Evolutionary conservation across 345 rosid species (phyloP).

Genomic region (Salix dunnii): DNA sequence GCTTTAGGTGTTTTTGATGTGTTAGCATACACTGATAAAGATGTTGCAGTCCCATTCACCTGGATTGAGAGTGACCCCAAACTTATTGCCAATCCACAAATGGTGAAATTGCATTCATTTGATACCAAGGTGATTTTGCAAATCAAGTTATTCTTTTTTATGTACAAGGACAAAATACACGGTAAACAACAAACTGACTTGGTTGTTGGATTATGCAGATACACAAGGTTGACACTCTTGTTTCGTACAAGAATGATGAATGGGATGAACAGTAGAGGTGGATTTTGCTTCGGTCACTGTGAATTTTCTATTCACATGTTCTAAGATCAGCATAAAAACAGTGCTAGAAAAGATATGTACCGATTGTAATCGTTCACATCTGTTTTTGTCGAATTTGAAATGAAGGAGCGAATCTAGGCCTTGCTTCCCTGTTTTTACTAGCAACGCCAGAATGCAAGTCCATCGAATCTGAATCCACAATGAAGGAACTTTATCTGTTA

Average conservation of each 20-base stretch:
- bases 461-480: too few species aligned
- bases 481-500: too few species aligned
- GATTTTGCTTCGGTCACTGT: slow-evolving; percentile 15
- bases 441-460: too few species aligned
- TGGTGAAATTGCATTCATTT: slow-evolving; percentile 95
- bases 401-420: neutral
- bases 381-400: neutral
- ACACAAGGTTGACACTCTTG: slow-evolving; percentile 93
- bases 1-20: slow-evolving; percentile 87
- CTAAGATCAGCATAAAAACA: neutral
- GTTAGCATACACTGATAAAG: slow-evolving; percentile 82
- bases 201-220: slow-evolving; percentile 46
- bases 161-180: neutral
- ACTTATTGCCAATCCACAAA: slow-evolving; percentile 92
- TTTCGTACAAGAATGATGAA: slow-evolving; percentile 91
- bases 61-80: slow-evolving; percentile 97
- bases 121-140: slow-evolving; percentile 70
- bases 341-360: neutral
- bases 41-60: slow-evolving; percentile 87
- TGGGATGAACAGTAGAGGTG: slow-evolving; percentile 74
- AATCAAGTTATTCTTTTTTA: neutral
- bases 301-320: slow-evolving; percentile 61
- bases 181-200: neutral
- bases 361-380: neutral
- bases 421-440: neutral